A percentile compares a stretch with the other conserved stretches of the same genome.
Evolutionary conservation across 495 filamentous ascomycete genomes (phyloP).

Genomic region (Annulohypoxylon maeteangense): DNA sequence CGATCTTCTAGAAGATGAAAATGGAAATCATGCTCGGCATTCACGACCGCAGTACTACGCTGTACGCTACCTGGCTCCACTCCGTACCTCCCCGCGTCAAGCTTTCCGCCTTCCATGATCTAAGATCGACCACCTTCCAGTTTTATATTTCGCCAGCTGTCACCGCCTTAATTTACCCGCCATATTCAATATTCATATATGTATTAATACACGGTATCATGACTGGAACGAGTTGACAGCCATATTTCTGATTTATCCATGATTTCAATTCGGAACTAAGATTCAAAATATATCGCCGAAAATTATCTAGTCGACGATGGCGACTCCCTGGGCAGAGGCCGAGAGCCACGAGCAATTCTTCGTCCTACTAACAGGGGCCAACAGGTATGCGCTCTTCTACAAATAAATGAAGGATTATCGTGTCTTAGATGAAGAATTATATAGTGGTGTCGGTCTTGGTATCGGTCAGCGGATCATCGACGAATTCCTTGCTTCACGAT

Average conservation of each 20-base stretch:
- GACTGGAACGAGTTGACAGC: background rate
- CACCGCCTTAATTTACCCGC: conserved; percentile 34
- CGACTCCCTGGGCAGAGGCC: conserved; percentile 63
- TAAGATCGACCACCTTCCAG: background rate
- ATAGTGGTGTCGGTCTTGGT: conserved; percentile 87
- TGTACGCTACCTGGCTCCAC: background rate
- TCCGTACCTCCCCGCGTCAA: background rate
- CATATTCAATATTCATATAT: too few relatives aligned
- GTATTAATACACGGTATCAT: background rate
- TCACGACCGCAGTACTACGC: background rate
- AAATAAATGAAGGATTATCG: conserved; percentile 4
- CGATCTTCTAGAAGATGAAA: conserved; percentile 7
- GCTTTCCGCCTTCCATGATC: conserved; percentile 21
- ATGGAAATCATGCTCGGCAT: background rate
- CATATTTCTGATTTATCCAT: background rate
- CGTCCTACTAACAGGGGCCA: conserved; percentile 77
- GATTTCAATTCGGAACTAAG: too few relatives aligned
- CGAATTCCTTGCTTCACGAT: conserved; percentile 80
- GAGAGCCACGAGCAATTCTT: conserved; percentile 59
- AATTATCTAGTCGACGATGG: conserved; percentile 42
- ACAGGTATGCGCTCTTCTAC: conserved; percentile 63
- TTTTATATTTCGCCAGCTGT: conserved; percentile 22
- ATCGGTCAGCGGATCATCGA: conserved; percentile 89
- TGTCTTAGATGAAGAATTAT: conserved; percentile 39
- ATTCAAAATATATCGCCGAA: background rate